Evolutionary conservation across 176 grass and related monocot genomes (phyloP).

Genomic region (Bromus sterilis): DNA sequence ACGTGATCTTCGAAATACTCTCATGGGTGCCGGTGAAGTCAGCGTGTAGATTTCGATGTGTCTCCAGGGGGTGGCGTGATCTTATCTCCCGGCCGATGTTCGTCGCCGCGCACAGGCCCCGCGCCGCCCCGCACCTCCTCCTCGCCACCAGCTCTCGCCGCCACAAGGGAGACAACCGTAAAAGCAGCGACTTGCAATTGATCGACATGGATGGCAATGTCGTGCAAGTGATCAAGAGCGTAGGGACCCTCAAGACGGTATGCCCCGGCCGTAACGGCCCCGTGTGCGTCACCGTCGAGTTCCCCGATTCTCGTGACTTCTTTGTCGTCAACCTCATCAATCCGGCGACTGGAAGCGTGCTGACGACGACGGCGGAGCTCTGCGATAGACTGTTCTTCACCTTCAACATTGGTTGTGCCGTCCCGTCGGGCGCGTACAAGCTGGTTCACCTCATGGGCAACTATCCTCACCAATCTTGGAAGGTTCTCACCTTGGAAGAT

Average conservation of each 20-base stretch:
- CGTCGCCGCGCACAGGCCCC: not conserved
- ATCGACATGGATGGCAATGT: not conserved
- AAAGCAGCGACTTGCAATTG: not conserved
- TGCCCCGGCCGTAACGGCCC: not conserved
- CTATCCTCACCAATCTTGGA: no score
- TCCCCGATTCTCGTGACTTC: no score
- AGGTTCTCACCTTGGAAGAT: no score
- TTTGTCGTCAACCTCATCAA: not conserved
- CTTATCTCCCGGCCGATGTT: not conserved
- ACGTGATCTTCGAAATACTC: not conserved
- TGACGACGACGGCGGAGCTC: not conserved
- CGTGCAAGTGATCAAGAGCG: not conserved
- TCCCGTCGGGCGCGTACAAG: no score
- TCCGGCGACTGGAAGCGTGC: not conserved
- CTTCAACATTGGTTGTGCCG: no score
- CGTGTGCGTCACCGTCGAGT: not conserved
- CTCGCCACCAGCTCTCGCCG: not conserved
- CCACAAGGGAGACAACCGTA: no score
- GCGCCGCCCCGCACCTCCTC: not conserved
- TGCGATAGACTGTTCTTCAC: no score
- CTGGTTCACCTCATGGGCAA: no score
- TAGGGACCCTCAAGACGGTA: not conserved
- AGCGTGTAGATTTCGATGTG: not conserved
- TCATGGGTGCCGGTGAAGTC: not conserved
- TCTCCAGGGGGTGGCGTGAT: not conserved